Conservation (phyloP, 2,329 filamentous ascomycete species). For the Ascocoryne sarcoides region DNA sequence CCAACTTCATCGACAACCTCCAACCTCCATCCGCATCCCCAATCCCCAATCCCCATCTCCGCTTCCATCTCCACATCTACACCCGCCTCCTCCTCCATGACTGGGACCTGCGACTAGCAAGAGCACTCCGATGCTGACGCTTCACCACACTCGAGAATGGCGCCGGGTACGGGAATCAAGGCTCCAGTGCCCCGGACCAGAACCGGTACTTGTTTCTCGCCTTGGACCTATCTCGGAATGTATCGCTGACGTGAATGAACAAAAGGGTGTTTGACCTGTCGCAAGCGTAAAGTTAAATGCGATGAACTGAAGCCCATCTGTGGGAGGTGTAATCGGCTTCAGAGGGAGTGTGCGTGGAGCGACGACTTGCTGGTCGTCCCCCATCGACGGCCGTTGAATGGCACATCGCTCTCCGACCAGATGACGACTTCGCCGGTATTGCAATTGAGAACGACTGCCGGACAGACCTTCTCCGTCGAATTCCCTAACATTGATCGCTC, state of each 20-base stretch:
- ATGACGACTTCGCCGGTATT: conserved; percentile 1
- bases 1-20: too few species aligned
- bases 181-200: conserved; percentile 24
- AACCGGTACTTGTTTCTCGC: too few species aligned
- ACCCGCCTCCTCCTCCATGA: too few species aligned
- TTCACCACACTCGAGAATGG: too few species aligned
- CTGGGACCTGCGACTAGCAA: too few species aligned
- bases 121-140: too few species aligned
- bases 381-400: conserved; percentile 6
- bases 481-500: conserved; percentile 22
- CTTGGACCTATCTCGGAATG: too few species aligned
- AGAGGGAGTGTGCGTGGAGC: conserved; percentile 24
- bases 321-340: conserved; percentile 31
- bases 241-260: too few species aligned
- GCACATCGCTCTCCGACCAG: not conserved
- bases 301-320: conserved; percentile 59
- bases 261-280: conserved; percentile 53
- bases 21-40: too few species aligned
- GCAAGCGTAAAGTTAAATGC: conserved; percentile 63
- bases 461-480: conserved; percentile 25
- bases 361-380: conserved; percentile 19
- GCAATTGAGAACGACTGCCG: conserved; percentile 9
- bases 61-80: too few species aligned
- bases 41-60: too few species aligned
- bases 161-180: conserved; percentile 25